Evolutionary conservation across 108 stramenopile species (phyloP).

Genomic region (Poteriospumella lacustris): DNA sequence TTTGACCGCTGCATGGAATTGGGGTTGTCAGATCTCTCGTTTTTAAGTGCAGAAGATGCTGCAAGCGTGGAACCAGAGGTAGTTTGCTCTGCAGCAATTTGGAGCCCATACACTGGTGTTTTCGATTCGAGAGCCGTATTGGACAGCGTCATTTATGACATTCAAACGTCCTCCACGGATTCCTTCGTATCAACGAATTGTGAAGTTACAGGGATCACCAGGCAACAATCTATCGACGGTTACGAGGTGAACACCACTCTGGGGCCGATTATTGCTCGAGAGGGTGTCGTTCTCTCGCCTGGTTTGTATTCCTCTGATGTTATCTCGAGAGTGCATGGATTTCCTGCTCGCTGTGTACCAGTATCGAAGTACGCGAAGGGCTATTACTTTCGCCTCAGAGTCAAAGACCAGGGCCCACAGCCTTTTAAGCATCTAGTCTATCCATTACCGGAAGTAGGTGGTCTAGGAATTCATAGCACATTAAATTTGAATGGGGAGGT

Average conservation of each 20-base stretch:
- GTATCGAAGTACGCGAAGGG: conserved; percentile 43
- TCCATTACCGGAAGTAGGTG: conserved; percentile 49
- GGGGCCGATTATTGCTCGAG: conserved; percentile 32
- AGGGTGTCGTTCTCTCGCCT: conserved; percentile 42
- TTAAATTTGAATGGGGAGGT: conserved; percentile 44
- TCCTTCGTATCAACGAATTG: conserved; percentile 26
- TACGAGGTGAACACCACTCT: conserved; percentile 24
- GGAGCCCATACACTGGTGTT: conserved; percentile 24
- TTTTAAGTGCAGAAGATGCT: no score
- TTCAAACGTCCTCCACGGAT: neutral
- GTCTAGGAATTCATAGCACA: conserved; percentile 52
- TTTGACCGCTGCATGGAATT: neutral
- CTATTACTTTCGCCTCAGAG: conserved; percentile 54
- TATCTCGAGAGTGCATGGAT: neutral
- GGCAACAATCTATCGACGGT: conserved; percentile 30
- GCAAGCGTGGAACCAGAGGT: conserved; percentile 26
- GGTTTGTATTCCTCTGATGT: conserved; percentile 37
- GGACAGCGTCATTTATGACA: neutral
- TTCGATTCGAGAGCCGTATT: neutral
- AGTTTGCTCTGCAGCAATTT: conserved; percentile 21
- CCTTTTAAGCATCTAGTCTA: conserved; percentile 49
- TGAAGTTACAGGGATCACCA: no score
- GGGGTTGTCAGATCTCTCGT: conserved; percentile 31
- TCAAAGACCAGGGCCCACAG: neutral
- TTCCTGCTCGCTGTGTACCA: neutral